A percentile compares a stretch with the other conserved stretches of the same genome.
These are phyloP conservation scores for Boletellus ananiceps DNA, from an alignment of 768 basidiomycete genomes.

Conservation along the genomic window DNA sequence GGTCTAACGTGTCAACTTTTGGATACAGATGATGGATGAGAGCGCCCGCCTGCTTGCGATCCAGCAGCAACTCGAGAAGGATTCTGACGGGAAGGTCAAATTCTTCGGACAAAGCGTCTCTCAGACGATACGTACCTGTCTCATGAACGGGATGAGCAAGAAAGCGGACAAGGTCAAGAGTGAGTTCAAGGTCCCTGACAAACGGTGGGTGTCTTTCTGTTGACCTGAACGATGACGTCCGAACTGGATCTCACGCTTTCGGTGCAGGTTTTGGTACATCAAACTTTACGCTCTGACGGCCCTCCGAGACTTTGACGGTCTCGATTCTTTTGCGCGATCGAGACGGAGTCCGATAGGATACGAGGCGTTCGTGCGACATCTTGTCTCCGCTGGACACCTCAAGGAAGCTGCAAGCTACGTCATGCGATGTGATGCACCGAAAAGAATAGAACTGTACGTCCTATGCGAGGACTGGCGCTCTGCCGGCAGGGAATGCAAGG, in stretches of 20 bases:
- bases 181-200: constrained; percentile 94
- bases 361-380: constrained; percentile 80
- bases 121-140: constrained; percentile 75
- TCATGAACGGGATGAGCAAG: constrained; percentile 78
- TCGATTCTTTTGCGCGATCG: constrained; percentile 82
- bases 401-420: constrained; percentile 81
- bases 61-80: constrained; percentile 88
- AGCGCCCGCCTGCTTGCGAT: constrained; percentile 63
- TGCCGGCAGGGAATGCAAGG: constrained; percentile 88
- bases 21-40: constrained; percentile 87
- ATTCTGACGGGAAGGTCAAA: constrained; percentile 67
- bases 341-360: constrained; percentile 95
- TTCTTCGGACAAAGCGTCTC: constrained; percentile 86
- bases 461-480: constrained; percentile 86
- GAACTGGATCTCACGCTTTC: background rate
- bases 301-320: constrained; percentile 78
- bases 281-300: constrained; percentile 81
- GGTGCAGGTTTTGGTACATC: constrained; percentile 83
- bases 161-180: constrained; percentile 82
- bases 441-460: constrained; percentile 82
- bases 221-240: background rate
- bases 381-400: constrained; percentile 66
- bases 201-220: constrained; percentile 52
- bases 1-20: background rate
- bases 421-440: constrained; percentile 76